Base-by-base conservation (phyloP, 805 yeast genomes). In the Candida caryicola region DNA sequence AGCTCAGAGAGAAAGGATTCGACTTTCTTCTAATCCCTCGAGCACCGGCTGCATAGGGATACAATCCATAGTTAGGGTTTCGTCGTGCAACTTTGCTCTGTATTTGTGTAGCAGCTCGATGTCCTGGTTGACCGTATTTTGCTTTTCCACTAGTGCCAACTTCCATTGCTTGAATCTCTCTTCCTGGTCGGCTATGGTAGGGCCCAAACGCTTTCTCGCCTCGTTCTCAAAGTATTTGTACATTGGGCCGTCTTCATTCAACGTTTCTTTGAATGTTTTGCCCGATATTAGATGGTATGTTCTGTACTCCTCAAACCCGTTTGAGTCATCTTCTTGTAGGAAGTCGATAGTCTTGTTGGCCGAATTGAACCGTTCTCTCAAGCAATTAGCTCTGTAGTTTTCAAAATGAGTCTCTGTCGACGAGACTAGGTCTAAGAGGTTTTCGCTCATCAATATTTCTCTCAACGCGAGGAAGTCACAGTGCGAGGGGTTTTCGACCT, bases 371-470 rank as follows among this genome's bases (percentile, higher is more conserved):
- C 85, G 67, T 8, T 75, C 66, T 36, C 64, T 68, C 63, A 85
- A 66, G 52, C 82, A 75, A 32, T 70, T 71, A 15, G 66, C 56
- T 31, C 96, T 76, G 62, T 78, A 87, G 23, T 69, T 70, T 49
- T 84, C 95, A 62, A 82, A 88, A 55, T 84, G 78, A n/a, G 70
- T 68, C 50, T 88, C 91, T 5, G 95, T 86, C 5, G 88, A 71
- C n/a, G 66, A 55, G 29, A 87, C 79, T 47, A 90, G 73, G 53
- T 89, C 96, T 34, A 85, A 74, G 83, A 87, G 76, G 59, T 86
- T 76, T 15, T 80, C 73, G 17, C 81, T 73, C 61, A 90, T 69
- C 34, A 90, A 64, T 27, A 87, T 61, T 25, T 79, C 73, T 47
- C 86, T 76, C 45, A 90, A 69, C 43, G 70, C 70, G 19, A 61